Base-by-base conservation (phyloP, 2,329 filamentous ascomycete species). In the Cercospora sp. region DNA sequence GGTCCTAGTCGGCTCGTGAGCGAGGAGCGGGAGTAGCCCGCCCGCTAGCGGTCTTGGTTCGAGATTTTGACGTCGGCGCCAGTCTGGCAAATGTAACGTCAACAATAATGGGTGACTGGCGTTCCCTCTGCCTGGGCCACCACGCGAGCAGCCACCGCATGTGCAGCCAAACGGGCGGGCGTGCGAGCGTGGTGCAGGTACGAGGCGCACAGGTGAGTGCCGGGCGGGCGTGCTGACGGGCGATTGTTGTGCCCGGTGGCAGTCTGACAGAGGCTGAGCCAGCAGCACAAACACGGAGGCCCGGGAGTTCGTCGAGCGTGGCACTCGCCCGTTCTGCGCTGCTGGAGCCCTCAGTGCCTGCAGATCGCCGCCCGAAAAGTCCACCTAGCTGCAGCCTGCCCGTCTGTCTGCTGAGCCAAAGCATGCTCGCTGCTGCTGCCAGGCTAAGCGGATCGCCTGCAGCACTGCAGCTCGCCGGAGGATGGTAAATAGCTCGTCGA, bases 341-440 rank as follows among this genome's bases (percentile, higher is more conserved):
- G 36, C 28, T 18, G 36, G 23, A n/a, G 36, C 60, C 42, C 40
- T 45, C 55, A 62, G 64, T 60, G 36, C 65, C 65, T 69, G 68
- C 68, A 69, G 68, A 68, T 69, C 59, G 58, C 53, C 30, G n/a
- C 42, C 42, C 42, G n/a, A 48, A 20, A 48, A 10, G 42, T 12
- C n/a, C 42, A 48, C 42, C 42, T 7, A 20, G 42, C 42, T 48
- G 42, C n/a, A 48, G 42, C 6, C 42, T 18, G 42, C n/a, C 12
- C 42, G 18, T 48, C 18, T 18, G n/a, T 18, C 40, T 45, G 40
- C 40, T 45, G 40, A n/a, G 40, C 16, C 40, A 18, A 45, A 18
- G 40, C 33, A 45, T 45, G 40, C 40, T 45, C n/a, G 42, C 42
- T 48, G 42, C 45, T 12, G 45, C 45, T 51, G 45, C 45, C 18